Evolutionary conservation across 2,329 filamentous ascomycete genomes (phyloP).

Genomic region (Drechmeria coniospora): DNA sequence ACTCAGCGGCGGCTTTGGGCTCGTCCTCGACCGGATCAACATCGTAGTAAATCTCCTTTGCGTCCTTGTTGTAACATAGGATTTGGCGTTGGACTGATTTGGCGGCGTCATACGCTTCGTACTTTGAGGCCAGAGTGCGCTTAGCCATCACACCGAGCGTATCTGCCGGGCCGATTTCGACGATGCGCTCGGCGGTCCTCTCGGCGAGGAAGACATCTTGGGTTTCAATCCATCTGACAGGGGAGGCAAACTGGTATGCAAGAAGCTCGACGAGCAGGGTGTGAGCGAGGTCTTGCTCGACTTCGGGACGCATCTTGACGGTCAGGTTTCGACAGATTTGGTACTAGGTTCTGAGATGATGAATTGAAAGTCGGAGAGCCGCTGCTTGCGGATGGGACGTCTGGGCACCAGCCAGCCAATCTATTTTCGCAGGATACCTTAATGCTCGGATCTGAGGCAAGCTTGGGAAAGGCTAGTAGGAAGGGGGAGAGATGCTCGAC

Average conservation of each 20-base stretch:
- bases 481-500: slow-evolving; percentile 4
- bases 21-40: slow-evolving; percentile 92
- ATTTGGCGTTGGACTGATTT: slow-evolving; percentile 95
- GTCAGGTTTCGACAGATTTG: slow-evolving; percentile 4
- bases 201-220: slow-evolving; percentile 98
- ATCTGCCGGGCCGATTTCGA: slow-evolving; percentile 93
- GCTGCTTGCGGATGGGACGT: no score
- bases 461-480: slow-evolving; percentile 5
- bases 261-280: slow-evolving; percentile 96
- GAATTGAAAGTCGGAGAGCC: background rate
- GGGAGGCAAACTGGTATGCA: slow-evolving; percentile 97
- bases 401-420: no score
- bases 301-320: slow-evolving; percentile 79
- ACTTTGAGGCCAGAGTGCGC: slow-evolving; percentile 88
- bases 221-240: slow-evolving; percentile 98
- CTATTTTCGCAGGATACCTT: no score
- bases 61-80: slow-evolving; percentile 98
- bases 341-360: slow-evolving; percentile 1
- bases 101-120: slow-evolving; percentile 95
- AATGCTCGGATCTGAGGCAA: no score
- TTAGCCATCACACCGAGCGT: slow-evolving; percentile 96
- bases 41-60: slow-evolving; percentile 98
- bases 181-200: slow-evolving; percentile 90
- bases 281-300: slow-evolving; percentile 98
- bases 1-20: slow-evolving; percentile 40